Conservation (phyloP, 352 stramenopile genomes). For the Phytophthora agathidicida region DNA sequence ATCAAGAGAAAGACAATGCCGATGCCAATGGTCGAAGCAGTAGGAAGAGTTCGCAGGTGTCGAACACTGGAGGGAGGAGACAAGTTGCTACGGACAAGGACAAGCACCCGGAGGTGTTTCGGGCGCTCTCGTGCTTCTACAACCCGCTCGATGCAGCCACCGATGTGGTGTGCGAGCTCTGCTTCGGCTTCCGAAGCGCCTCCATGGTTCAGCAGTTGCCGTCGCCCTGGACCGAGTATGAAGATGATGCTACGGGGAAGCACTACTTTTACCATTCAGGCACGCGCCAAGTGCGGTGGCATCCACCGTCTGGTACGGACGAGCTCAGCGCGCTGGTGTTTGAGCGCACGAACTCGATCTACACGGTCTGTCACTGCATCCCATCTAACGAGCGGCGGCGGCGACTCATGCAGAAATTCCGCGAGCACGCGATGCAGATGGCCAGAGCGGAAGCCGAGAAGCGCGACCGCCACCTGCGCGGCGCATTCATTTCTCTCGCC, state of each 20-base stretch:
- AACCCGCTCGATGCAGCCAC: slow-evolving; percentile 48
- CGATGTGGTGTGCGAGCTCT: slow-evolving; percentile 58
- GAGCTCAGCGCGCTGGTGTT: slow-evolving; percentile 56
- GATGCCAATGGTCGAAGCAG: not conserved
- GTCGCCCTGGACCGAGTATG: slow-evolving; percentile 52
- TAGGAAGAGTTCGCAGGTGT: not conserved
- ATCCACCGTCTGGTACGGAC: slow-evolving; percentile 39
- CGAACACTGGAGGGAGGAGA: not conserved
- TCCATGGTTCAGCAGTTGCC: slow-evolving; percentile 42
- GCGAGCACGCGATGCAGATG: slow-evolving; percentile 47
- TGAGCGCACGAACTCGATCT: slow-evolving; percentile 60
- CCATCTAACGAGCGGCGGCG: slow-evolving; percentile 52
- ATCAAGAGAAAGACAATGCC: not conserved
- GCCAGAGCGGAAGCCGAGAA: slow-evolving; percentile 44
- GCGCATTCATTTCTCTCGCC: slow-evolving; percentile 53
- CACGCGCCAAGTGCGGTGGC: slow-evolving; percentile 50
- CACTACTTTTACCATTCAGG: slow-evolving; percentile 59
- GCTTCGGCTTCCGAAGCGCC: slow-evolving; percentile 47
- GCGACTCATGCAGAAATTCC: slow-evolving; percentile 65
- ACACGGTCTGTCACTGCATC: slow-evolving; percentile 64
- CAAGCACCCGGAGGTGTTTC: slow-evolving; percentile 31
- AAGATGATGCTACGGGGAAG: slow-evolving; percentile 49
- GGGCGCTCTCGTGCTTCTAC: slow-evolving; percentile 56
- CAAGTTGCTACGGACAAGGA: slow-evolving; percentile 23
- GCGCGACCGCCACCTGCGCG: slow-evolving; percentile 52